phyloP scores from a whole-genome alignment of 495 filamentous ascomycete species.

The Penicillium pulvis region DNA sequence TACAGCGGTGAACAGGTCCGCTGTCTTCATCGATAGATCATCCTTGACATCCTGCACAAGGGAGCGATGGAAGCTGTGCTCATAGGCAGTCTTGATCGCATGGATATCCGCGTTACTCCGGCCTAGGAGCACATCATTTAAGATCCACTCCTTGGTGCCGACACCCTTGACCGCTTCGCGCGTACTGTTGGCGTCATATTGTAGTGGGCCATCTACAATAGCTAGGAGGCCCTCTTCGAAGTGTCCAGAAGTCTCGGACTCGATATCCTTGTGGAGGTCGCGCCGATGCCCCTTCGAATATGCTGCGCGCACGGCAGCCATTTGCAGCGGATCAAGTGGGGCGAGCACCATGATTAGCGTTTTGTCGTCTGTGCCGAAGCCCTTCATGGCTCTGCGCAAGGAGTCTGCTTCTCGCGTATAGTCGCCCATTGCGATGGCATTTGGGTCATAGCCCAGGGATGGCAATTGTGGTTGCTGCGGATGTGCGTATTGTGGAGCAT shows the following conservation, averaged over 20 bases:
- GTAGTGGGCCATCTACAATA: conserved; percentile 73
- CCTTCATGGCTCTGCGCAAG: conserved; percentile 84
- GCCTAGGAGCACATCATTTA: conserved; percentile 87
- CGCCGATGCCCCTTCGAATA: conserved; percentile 62
- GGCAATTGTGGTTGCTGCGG: conserved; percentile 30
- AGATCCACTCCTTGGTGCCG: conserved; percentile 80
- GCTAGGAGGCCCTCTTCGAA: conserved; percentile 69
- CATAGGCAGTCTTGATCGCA: conserved; percentile 77
- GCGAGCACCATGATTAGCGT: conserved; percentile 67
- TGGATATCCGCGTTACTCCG: conserved; percentile 80
- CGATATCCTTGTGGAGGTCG: conserved; percentile 68
- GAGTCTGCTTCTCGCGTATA: conserved; percentile 52
- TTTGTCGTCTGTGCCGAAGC: conserved; percentile 85
- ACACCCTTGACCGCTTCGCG: conserved; percentile 69
- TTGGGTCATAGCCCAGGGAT: conserved; percentile 64
- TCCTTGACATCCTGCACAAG: conserved; percentile 69
- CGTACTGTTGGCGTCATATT: conserved; percentile 65
- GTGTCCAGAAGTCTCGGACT: conserved; percentile 71
- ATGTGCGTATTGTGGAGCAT: background rate
- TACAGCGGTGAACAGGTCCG: conserved; percentile 76
- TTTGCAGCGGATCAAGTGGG: conserved; percentile 69
- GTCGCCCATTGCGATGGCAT: conserved; percentile 49
- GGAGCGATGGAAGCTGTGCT: conserved; percentile 57
- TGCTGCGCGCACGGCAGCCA: conserved; percentile 57
- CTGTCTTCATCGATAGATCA: conserved; percentile 83